Evolutionary conservation across 148 eudicot genomes (phyloP), one percentile per base, ranked within the genome.

Genomic region (Fallopia convolvulus): DNA sequence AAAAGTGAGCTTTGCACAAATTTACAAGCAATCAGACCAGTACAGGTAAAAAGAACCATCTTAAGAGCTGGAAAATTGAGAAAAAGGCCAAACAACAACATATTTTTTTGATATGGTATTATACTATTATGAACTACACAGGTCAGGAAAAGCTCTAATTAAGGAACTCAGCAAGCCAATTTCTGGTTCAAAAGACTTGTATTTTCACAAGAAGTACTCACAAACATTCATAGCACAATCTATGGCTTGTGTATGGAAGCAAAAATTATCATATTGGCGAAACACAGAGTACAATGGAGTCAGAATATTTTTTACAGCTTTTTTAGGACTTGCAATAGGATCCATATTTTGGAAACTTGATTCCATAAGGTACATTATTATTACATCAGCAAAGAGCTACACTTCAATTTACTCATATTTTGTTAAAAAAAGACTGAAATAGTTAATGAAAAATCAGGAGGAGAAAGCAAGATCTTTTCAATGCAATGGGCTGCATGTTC

Each of bases 401-500:
- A 20, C 63, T 18, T 56, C n/a, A n/a, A n/a, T 56, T 56, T 20
- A 18, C 23, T n/a, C 26, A n/a, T 58, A 5, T 11, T 6, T 70
- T 12, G 14, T 12, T 70, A 17, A 12, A 13, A 12, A 13, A 41
- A 44, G 42, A 12, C 44, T 77, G 47, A 77, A 23, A 8, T 41
- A 11, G 1, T 10, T 42, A 77, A 70, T 79, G 32, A 80, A 86
- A 89, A 83, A 32, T 46, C 46, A 78, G 70, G 23, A 36, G 17
- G 21, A 44, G 8, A 21, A 26, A 77, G 48, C 89, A 85, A 80
- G 85, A 82, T 42, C 82, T 90, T 21, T 86, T 87, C 70, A 90
- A 88, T 77, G 90, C 94, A 33, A 82, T 87, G 90, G 94, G 94
- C 75, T 87, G 90, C 40, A 90, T 90, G 88, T 90, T 84, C 63